Evolutionary conservation across 768 basidiomycete species (phyloP).

Genomic region (Pleurotus eryngii): DNA sequence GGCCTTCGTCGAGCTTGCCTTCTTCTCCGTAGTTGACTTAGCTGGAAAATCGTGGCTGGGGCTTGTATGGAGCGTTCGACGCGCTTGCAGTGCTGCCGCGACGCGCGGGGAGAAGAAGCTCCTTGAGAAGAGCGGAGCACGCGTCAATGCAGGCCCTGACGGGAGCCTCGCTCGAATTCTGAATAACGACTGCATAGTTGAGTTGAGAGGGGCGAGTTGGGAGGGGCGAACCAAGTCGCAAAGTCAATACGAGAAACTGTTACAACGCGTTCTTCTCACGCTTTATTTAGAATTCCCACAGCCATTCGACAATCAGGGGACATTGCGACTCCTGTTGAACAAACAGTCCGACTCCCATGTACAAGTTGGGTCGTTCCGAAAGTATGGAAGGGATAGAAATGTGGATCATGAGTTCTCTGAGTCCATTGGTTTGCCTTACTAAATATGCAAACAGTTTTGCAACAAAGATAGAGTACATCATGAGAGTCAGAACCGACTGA

Average conservation of each 20-base stretch:
- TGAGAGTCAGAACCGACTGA: background rate
- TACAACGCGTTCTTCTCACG: no score
- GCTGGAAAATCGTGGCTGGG: background rate
- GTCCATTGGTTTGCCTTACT: no score
- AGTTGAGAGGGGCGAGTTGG: background rate
- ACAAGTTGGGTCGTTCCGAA: no score
- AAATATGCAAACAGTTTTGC: no score
- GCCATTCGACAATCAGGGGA: no score
- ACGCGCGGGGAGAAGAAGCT: background rate
- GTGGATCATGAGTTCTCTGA: no score
- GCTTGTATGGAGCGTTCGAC: background rate
- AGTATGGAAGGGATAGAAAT: no score
- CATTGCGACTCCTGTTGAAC: no score
- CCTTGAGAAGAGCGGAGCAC: background rate
- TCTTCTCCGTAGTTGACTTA: constrained; percentile 1
- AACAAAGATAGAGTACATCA: background rate
- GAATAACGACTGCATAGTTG: background rate
- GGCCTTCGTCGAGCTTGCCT: constrained; percentile 7
- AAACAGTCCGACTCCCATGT: no score
- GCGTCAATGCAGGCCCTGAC: background rate
- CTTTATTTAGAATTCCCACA: no score
- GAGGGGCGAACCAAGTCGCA: background rate
- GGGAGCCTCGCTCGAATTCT: background rate
- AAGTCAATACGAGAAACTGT: no score
- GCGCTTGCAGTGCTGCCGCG: background rate